Base-by-base conservation (phyloP, 345 rosid species). In the Acer negundo region DNA sequence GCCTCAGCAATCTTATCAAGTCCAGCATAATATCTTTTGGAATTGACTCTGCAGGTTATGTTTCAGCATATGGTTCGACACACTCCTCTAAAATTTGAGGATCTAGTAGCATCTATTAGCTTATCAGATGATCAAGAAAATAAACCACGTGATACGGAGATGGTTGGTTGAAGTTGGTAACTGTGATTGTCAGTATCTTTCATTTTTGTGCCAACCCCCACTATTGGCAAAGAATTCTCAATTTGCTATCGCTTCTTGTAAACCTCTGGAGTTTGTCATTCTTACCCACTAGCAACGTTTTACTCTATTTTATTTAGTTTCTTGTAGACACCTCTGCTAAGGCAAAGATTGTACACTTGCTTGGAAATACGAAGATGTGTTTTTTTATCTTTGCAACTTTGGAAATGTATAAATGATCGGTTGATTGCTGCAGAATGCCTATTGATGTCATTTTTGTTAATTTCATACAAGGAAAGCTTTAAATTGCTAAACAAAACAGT, bases 1-100 rank as follows among this genome's bases (percentile, higher is more conserved):
- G 51, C 70, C 70, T 40, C 10, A 6, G 53, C 53, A 40, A 6
- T 67, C 23, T 11, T 20, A 6, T 42, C 3, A 40, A 23, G 16
- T 53, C 23, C 62, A 72, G 35, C 44, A 74, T 64, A 70, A 19
- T 6, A 31, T 49, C 10, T 76, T 19, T 59, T 40, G 35, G 19
- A n/a, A 80, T 80, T 47, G 51, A 49, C 73, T 46, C 56, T 82
- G 84, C 89, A 96, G 99, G 84, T 96, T 72, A 67, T 96, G 79
- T 96, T 96, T 84, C 99, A 96, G 80, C 86, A 89, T 73, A 80
- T 80, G 49, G 97, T 84, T 62, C 85, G 98, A 65, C 93, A 89
- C 80, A 88, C 92, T 73, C 97, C 99, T 31, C 61, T 92, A 74
- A 92, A 87, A 84, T 78, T 92, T 58, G 97, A 92, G 73, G 97